phyloP scores from a whole-genome alignment of 2,329 filamentous ascomycete species.

The Fusarium praegraminearum region DNA sequence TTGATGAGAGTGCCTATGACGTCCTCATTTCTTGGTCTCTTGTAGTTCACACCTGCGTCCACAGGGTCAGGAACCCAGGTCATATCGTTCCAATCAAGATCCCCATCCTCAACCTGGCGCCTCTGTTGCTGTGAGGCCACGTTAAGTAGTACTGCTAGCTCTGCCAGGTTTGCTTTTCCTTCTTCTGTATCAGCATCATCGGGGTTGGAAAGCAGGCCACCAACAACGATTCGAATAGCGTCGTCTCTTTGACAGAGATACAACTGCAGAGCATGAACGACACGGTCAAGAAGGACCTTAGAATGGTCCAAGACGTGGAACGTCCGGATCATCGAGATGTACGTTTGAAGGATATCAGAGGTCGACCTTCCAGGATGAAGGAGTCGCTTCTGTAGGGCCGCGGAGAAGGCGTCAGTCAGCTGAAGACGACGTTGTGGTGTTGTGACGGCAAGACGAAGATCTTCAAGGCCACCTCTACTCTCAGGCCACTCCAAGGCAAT shows the following conservation, averaged over 20 bases:
- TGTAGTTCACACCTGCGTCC: slow-evolving; percentile 93
- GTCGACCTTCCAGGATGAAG: slow-evolving; percentile 83
- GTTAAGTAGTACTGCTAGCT: slow-evolving; percentile 75
- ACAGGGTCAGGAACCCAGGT: slow-evolving; percentile 92
- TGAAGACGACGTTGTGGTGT: slow-evolving; percentile 75
- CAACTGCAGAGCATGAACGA: slow-evolving; percentile 78
- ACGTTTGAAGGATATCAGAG: slow-evolving; percentile 79
- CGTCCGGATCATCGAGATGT: slow-evolving; percentile 82
- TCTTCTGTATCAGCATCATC: slow-evolving; percentile 63
- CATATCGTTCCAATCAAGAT: slow-evolving; percentile 92
- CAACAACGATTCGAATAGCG: slow-evolving; percentile 81
- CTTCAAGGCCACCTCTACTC: slow-evolving; percentile 77
- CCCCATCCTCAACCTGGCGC: slow-evolving; percentile 70
- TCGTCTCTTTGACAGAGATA: slow-evolving; percentile 83
- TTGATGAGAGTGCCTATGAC: slow-evolving; percentile 91
- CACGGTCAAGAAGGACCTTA: slow-evolving; percentile 80
- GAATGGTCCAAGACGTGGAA: slow-evolving; percentile 82
- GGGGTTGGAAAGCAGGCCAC: slow-evolving; percentile 75
- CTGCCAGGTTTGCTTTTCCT: slow-evolving; percentile 67
- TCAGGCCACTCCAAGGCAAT: slow-evolving; percentile 81
- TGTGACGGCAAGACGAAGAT: slow-evolving; percentile 77
- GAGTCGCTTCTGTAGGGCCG: slow-evolving; percentile 72
- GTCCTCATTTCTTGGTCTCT: slow-evolving; percentile 87
- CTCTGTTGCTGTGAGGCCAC: slow-evolving; percentile 68
- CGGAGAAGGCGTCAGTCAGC: slow-evolving; percentile 76